A percentile compares a stretch with the other conserved stretches of the same genome.
These are phyloP conservation scores for Torrubiella hemipterigena DNA, from an alignment of 2,329 filamentous ascomycete species.

Conservation along the genomic window DNA sequence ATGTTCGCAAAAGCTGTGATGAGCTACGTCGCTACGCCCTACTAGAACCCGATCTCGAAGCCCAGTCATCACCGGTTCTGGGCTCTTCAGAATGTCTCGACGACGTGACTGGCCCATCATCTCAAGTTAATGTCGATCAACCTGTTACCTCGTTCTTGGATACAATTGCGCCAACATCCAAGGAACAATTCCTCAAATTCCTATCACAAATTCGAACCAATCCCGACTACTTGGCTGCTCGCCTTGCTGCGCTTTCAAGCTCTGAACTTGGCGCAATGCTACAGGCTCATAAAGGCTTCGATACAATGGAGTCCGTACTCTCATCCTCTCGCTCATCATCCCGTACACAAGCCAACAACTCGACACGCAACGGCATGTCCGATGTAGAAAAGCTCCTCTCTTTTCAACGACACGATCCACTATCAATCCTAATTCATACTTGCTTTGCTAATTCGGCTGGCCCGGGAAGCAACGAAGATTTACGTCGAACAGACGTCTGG, in stretches of 20 bases:
- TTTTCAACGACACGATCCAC: slow-evolving; percentile 78
- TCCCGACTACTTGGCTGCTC: slow-evolving; percentile 74
- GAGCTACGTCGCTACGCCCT: slow-evolving; percentile 59
- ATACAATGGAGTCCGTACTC: slow-evolving; percentile 73
- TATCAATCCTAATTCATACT: slow-evolving; percentile 76
- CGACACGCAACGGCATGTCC: slow-evolving; percentile 32
- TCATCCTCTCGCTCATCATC: slow-evolving; percentile 49
- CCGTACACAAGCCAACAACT: slow-evolving; percentile 29
- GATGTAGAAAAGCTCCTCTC: slow-evolving; percentile 69
- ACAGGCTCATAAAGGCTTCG: slow-evolving; percentile 65
- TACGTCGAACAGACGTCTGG: slow-evolving; percentile 74
- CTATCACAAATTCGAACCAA: slow-evolving; percentile 74
- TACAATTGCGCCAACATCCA: slow-evolving; percentile 63
- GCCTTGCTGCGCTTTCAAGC: slow-evolving; percentile 63
- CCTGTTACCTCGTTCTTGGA: slow-evolving; percentile 45
- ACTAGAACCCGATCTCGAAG: slow-evolving; percentile 60
- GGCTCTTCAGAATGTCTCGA: slow-evolving; percentile 37
- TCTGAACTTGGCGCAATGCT: slow-evolving; percentile 68
- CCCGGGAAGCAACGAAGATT: slow-evolving; percentile 70
- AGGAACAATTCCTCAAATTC: slow-evolving; percentile 67
- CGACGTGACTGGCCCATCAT: slow-evolving; percentile 18
- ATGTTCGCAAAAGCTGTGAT: slow-evolving; percentile 68
- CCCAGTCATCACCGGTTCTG: slow-evolving; percentile 28
- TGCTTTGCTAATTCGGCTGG: slow-evolving; percentile 80
- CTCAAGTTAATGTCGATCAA: too few relatives aligned